phyloP scores from a whole-genome alignment of 495 filamentous ascomycete genomes.

The Penicillium roqueforti region DNA sequence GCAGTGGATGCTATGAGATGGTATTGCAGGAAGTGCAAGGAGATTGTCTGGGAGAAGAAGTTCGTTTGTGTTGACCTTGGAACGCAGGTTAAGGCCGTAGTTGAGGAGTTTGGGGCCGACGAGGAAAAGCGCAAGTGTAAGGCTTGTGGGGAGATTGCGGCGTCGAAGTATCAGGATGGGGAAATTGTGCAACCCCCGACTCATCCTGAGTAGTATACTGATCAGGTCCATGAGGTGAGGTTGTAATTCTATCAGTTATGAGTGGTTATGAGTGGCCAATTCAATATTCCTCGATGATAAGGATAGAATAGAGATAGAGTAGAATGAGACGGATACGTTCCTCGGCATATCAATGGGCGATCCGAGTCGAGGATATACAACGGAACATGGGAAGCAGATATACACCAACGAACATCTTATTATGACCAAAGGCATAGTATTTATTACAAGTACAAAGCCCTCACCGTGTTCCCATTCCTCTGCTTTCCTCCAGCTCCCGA shows the following conservation, averaged over 20 bases:
- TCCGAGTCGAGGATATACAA: not conserved
- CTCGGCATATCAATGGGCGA: not conserved
- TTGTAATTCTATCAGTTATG: not conserved
- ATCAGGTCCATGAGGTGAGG: not conserved
- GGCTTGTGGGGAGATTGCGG: slow-evolving; percentile 71
- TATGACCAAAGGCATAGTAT: not conserved
- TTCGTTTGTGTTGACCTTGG: slow-evolving; percentile 92
- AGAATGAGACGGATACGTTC: not conserved
- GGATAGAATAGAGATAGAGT: not conserved
- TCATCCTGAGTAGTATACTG: slow-evolving; percentile 27
- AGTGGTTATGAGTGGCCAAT: slow-evolving; percentile 12
- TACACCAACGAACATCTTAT: not conserved
- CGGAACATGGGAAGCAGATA: not conserved
- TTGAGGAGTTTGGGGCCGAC: slow-evolving; percentile 72
- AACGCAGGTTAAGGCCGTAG: slow-evolving; percentile 94
- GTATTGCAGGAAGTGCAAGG: slow-evolving; percentile 65
- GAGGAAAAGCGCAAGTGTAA: slow-evolving; percentile 71
- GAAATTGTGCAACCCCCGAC: slow-evolving; percentile 42
- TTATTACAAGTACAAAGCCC: slow-evolving; percentile 1
- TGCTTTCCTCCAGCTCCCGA: not conserved
- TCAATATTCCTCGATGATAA: slow-evolving; percentile 1
- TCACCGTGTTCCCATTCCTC: not conserved
- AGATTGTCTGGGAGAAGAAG: slow-evolving; percentile 75
- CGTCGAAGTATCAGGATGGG: slow-evolving; percentile 39
- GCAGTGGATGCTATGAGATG: slow-evolving; percentile 79